These are phyloP conservation scores for Monosporascus sp. DNA, from an alignment of 2,329 filamentous ascomycete genomes.

Conservation along the genomic window DNA sequence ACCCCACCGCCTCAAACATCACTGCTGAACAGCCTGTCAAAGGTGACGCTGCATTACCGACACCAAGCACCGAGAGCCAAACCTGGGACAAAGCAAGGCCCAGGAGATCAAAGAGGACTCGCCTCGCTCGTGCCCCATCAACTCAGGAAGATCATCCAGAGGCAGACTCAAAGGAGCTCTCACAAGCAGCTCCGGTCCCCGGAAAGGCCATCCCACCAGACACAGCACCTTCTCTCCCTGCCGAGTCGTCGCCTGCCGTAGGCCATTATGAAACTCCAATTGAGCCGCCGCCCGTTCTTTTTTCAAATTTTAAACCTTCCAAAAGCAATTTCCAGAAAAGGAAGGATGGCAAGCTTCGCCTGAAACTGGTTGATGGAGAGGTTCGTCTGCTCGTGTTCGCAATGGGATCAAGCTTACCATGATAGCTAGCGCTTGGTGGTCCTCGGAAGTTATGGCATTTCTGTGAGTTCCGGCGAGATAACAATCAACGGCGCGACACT, in stretches of 20 bases:
- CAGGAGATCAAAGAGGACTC: slow-evolving; percentile 14
- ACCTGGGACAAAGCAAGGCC: neutral
- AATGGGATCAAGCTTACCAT: slow-evolving; percentile 11
- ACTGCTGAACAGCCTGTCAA: slow-evolving; percentile 1
- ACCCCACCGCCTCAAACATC: neutral
- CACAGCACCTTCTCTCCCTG: neutral
- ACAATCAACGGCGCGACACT: slow-evolving; percentile 62
- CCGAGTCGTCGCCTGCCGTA: slow-evolving; percentile 6
- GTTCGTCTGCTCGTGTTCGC: slow-evolving; percentile 11
- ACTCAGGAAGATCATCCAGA: neutral
- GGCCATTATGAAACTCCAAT: slow-evolving; percentile 2
- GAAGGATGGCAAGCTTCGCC: slow-evolving; percentile 14
- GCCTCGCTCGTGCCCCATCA: slow-evolving; percentile 1
- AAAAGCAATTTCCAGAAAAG: slow-evolving; percentile 19
- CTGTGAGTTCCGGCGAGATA: slow-evolving; percentile 55
- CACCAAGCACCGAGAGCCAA: neutral
- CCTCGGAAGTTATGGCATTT: slow-evolving; percentile 64
- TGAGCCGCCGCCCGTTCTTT: slow-evolving; percentile 10
- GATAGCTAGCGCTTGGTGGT: slow-evolving; percentile 51
- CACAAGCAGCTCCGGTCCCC: neutral
- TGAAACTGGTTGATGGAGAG: slow-evolving; percentile 24
- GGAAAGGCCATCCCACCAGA: neutral
- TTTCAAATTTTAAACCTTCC: slow-evolving; percentile 24
- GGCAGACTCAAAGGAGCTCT: neutral
- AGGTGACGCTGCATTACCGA: neutral